These are phyloP conservation scores for Articulospora tetracladia DNA, from an alignment of 495 filamentous ascomycete genomes.

Conservation along the genomic window DNA sequence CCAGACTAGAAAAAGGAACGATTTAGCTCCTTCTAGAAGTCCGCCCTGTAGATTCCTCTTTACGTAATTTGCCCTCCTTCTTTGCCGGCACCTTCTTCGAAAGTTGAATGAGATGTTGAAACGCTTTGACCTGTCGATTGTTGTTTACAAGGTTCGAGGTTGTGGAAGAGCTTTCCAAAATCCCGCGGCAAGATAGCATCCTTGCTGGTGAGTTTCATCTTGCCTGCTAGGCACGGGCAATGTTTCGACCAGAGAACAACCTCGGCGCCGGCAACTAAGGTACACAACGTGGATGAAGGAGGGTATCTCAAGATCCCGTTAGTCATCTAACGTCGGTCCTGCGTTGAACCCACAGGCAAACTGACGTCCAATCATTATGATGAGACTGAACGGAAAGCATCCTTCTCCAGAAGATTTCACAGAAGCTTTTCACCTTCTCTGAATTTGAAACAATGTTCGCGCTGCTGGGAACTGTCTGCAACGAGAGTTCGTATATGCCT, in stretches of 20 bases:
- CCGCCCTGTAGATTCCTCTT: background rate
- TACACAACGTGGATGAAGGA: background rate
- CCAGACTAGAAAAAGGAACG: too few species aligned
- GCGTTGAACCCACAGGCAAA: too few species aligned
- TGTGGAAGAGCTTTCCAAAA: background rate
- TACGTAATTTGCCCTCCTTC: background rate
- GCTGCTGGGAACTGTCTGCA: too few species aligned
- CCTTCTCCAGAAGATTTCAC: background rate
- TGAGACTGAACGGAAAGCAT: background rate
- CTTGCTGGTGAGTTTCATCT: slow-evolving; percentile 8
- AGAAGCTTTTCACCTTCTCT: too few species aligned
- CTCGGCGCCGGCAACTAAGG: background rate
- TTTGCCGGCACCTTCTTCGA: background rate
- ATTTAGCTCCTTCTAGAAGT: background rate
- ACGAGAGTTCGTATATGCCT: background rate
- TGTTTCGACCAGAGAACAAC: slow-evolving; percentile 4
- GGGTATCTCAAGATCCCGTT: background rate
- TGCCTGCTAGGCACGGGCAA: background rate
- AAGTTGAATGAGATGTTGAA: background rate
- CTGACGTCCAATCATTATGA: too few species aligned
- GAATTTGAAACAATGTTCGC: background rate
- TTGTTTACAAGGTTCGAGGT: slow-evolving; percentile 5
- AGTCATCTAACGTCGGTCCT: too few species aligned
- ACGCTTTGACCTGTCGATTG: background rate
- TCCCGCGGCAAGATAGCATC: slow-evolving; percentile 4